Conservation (phyloP, 78 protist genomes). For the Pigoraptor vietnamica region DNA sequence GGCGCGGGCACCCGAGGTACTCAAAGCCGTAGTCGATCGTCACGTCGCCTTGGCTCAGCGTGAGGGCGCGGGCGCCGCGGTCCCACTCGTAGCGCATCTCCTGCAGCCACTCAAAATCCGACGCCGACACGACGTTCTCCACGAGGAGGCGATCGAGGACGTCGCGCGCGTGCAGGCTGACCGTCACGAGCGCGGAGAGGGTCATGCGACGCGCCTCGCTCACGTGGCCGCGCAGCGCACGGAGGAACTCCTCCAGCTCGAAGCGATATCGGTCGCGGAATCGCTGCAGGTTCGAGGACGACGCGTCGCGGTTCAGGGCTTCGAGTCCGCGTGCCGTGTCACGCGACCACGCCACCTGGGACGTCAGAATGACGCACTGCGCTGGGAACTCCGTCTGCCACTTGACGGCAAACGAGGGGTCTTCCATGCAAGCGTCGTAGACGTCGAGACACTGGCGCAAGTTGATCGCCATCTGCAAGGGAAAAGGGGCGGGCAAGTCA, state of each 20-base stretch:
- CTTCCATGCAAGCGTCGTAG: neutral
- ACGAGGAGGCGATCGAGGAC: conserved; percentile 39
- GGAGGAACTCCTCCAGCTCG: conserved; percentile 16
- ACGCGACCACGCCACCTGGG: neutral
- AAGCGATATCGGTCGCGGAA: neutral
- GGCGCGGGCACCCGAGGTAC: conserved; percentile 67
- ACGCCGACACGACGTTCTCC: neutral
- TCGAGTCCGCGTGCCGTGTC: neutral
- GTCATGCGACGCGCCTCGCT: conserved; percentile 26
- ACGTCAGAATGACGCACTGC: neutral
- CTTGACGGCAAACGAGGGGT: neutral
- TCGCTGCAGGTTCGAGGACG: neutral
- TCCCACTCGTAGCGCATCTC: conserved; percentile 72
- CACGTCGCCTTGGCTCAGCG: conserved; percentile 13
- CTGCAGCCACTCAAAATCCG: conserved; percentile 72
- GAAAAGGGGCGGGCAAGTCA: no score
- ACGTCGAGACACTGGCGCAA: neutral
- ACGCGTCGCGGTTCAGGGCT: neutral
- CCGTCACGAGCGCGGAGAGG: conserved; percentile 62
- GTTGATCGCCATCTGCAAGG: neutral
- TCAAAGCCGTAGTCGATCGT: conserved; percentile 62
- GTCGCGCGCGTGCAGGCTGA: conserved; percentile 84
- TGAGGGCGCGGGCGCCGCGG: neutral
- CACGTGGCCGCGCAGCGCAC: conserved; percentile 41
- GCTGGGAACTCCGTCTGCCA: neutral